Evolutionary conservation across 257 asterid species (phyloP).

Genomic region (Cynanchum wilfordii): DNA sequence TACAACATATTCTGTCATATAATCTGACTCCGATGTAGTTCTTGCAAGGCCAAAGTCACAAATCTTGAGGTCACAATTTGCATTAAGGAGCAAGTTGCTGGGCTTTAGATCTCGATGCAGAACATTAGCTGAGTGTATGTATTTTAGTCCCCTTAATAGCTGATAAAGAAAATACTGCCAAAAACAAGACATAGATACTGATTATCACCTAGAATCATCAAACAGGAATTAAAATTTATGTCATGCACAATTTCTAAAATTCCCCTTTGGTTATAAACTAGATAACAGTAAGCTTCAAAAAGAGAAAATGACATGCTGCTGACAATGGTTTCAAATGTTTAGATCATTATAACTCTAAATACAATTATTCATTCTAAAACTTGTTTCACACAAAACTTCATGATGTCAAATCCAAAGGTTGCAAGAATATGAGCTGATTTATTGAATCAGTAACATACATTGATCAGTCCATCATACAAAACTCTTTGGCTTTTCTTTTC

Average conservation of each 20-base stretch:
- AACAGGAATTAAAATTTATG: too few species aligned
- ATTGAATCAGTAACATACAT: not conserved
- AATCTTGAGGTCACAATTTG: conserved; percentile 37
- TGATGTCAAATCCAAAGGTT: not conserved
- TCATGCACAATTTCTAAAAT: not conserved
- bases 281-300: not conserved
- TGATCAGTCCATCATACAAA: not conserved
- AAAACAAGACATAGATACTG: not conserved
- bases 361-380: not conserved
- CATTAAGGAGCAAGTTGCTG: conserved; percentile 32
- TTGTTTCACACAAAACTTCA: not conserved
- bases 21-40: conserved; percentile 35
- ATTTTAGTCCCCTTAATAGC: conserved; percentile 31
- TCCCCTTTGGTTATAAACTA: not conserved
- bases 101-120: conserved; percentile 34
- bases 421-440: not conserved
- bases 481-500: not conserved
- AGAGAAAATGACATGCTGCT: not conserved
- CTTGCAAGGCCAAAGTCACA: conserved; percentile 40
- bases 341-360: not conserved
- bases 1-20: conserved; percentile 37
- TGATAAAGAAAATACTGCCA: conserved; percentile 34
- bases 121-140: conserved; percentile 36
- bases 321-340: not conserved
- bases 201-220: not conserved